phyloP scores from a whole-genome alignment of 2,329 filamentous ascomycete species.

The Apiospora koreana region DNA sequence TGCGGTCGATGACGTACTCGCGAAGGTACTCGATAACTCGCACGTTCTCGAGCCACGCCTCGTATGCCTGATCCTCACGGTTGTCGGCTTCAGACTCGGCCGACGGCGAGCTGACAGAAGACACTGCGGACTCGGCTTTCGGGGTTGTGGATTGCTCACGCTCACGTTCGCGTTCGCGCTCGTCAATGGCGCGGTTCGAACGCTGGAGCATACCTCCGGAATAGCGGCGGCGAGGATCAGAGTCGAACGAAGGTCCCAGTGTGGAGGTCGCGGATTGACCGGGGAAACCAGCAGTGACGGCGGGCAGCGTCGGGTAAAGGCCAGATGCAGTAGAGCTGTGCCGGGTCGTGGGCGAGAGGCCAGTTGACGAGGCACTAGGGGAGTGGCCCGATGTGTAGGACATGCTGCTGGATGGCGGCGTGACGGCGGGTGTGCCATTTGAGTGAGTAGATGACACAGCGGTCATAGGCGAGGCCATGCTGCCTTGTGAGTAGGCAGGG shows the following conservation, averaged over 20 bases:
- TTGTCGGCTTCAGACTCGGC: constrained; percentile 54
- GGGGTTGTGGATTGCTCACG: constrained; percentile 44
- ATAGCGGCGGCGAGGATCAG: constrained; percentile 64
- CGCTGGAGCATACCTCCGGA: constrained; percentile 68
- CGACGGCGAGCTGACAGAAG: constrained; percentile 55
- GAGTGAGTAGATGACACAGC: constrained; percentile 57
- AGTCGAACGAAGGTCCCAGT: constrained; percentile 67
- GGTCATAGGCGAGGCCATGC: constrained; percentile 62
- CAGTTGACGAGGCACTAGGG: constrained; percentile 69
- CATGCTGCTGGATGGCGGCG: constrained; percentile 72
- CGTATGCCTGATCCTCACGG: constrained; percentile 61
- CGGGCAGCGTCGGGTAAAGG: constrained; percentile 75
- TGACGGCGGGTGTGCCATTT: constrained; percentile 72
- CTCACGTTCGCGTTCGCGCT: constrained; percentile 28
- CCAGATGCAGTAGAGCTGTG: constrained; percentile 61
- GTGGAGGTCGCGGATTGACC: constrained; percentile 70
- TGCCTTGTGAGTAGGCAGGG: constrained; percentile 50
- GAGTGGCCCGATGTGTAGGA: constrained; percentile 80
- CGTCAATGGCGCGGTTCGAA: constrained; percentile 44
- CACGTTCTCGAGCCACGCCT: constrained; percentile 67
- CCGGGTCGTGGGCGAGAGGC: constrained; percentile 67
- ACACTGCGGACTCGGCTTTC: constrained; percentile 44
- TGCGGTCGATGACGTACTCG: constrained; percentile 56
- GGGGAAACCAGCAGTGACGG: constrained; percentile 69
- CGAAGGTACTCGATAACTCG: constrained; percentile 64